Conservation (phyloP, 1,139 yeast species). For the Groenewaldozyma auringiensis region DNA sequence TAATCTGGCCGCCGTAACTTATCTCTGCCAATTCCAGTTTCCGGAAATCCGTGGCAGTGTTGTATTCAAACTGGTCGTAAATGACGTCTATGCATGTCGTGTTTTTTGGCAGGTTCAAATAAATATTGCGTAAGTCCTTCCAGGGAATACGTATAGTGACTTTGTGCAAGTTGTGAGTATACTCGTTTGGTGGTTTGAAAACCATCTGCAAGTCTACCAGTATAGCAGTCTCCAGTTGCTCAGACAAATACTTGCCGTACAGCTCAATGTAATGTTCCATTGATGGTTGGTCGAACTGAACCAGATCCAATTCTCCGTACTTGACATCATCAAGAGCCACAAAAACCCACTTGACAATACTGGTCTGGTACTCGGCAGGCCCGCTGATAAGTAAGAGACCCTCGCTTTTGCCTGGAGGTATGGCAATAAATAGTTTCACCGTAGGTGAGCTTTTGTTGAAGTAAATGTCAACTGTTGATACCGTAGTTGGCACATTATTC, state of each 20-base stretch:
- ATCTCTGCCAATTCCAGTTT: constrained; percentile 16
- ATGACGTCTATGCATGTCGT: constrained; percentile 9
- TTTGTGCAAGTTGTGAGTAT: constrained; percentile 12
- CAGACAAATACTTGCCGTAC: not conserved
- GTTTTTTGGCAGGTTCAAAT: constrained; percentile 5
- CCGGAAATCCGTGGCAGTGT: constrained; percentile 16
- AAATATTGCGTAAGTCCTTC: constrained; percentile 12
- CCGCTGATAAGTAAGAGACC: not conserved
- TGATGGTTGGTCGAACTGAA: not conserved
- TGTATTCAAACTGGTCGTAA: constrained; percentile 13
- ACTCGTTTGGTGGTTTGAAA: constrained; percentile 10
- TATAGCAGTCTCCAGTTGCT: not conserved
- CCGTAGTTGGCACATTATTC: not conserved
- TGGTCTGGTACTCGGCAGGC: not conserved
- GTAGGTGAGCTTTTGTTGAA: not conserved
- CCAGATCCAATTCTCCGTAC: not conserved
- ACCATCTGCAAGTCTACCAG: constrained; percentile 17
- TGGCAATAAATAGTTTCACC: not conserved
- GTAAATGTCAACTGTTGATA: not conserved
- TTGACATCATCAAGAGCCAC: not conserved
- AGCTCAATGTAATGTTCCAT: constrained; percentile 6
- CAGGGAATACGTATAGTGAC: constrained; percentile 17
- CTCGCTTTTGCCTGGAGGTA: not conserved
- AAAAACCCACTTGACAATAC: not conserved
- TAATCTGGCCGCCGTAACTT: constrained; percentile 19